Percentiles rank a stretch among this genome's conserved stretches.
phyloP scores from a whole-genome alignment of 768 basidiomycete species.

The Dacryopinax primogenitus region DNA sequence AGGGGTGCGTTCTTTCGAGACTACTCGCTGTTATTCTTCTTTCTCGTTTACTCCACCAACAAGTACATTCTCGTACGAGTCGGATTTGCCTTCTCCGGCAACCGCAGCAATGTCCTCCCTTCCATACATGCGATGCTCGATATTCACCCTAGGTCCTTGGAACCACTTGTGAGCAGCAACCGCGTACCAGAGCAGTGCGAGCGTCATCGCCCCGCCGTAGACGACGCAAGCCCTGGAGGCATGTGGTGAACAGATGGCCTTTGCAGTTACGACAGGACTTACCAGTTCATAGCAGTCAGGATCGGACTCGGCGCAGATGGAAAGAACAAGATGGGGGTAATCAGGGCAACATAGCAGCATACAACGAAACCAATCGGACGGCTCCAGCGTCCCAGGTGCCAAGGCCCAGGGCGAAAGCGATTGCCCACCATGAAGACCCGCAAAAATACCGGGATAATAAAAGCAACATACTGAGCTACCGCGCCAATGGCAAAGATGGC shows the following conservation, averaged over 20 bases:
- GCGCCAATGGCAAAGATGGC: slow-evolving; percentile 11
- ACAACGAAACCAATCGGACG: slow-evolving; percentile 12
- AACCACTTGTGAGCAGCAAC: neutral
- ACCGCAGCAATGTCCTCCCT: neutral
- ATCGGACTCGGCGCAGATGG: neutral
- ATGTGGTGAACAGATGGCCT: neutral
- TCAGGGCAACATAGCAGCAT: slow-evolving; percentile 13
- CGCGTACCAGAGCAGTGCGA: neutral
- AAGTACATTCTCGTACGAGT: neutral
- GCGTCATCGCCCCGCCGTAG: neutral
- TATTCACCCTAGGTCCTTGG: neutral
- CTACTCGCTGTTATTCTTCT: neutral
- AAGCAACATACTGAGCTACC: slow-evolving; percentile 12
- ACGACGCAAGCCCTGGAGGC: neutral
- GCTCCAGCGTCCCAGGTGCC: slow-evolving; percentile 15
- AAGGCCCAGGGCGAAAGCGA: slow-evolving; percentile 15
- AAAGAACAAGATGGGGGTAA: slow-evolving; percentile 12
- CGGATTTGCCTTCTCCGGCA: neutral
- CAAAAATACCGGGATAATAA: slow-evolving; percentile 14
- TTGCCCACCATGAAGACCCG: slow-evolving; percentile 11
- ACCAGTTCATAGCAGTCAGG: slow-evolving; percentile 14
- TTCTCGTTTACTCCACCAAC: neutral
- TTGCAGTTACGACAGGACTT: neutral
- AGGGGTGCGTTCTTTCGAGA: neutral
- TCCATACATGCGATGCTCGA: slow-evolving; percentile 2